Conservation (phyloP, 2,329 filamentous ascomycete species). For the Aspergillus neoniger region DNA sequence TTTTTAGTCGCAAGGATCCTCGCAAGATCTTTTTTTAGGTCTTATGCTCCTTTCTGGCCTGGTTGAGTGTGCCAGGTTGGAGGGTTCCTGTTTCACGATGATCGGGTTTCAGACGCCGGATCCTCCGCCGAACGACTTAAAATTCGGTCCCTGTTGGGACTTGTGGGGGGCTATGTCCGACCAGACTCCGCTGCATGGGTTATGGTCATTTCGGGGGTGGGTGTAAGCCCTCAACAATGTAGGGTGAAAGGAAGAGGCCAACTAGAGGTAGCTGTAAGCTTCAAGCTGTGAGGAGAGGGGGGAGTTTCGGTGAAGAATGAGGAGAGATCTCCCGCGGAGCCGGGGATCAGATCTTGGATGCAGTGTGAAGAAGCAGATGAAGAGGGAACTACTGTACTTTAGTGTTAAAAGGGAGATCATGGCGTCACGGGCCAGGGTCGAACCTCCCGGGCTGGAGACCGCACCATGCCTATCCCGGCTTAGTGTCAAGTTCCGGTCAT, state of each 20-base stretch:
- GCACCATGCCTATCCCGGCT: slow-evolving; percentile 29
- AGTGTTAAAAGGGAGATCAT: slow-evolving; percentile 6
- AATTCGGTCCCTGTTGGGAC: slow-evolving; percentile 3
- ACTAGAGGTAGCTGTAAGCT: no score
- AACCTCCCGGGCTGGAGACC: slow-evolving; percentile 25
- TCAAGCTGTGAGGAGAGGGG: no score
- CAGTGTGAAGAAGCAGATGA: no score
- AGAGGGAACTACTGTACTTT: no score
- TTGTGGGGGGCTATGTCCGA: neutral
- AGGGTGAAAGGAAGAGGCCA: no score
- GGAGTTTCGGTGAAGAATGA: neutral
- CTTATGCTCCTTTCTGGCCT: neutral
- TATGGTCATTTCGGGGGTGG: neutral
- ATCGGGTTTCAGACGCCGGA: slow-evolving; percentile 9
- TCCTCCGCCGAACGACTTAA: slow-evolving; percentile 2
- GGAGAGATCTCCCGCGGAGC: neutral
- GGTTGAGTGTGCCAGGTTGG: neutral
- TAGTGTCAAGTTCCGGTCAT: slow-evolving; percentile 40
- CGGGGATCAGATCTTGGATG: neutral
- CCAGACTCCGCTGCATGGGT: neutral
- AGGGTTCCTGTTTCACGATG: slow-evolving; percentile 1
- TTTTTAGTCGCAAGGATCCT: slow-evolving; percentile 3
- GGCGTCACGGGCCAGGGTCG: slow-evolving; percentile 17
- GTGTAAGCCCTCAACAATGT: neutral
- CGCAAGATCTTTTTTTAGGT: slow-evolving; percentile 1